Evolutionary conservation across 495 filamentous ascomycete species (phyloP).

Genomic region (Aspergillus wentii): DNA sequence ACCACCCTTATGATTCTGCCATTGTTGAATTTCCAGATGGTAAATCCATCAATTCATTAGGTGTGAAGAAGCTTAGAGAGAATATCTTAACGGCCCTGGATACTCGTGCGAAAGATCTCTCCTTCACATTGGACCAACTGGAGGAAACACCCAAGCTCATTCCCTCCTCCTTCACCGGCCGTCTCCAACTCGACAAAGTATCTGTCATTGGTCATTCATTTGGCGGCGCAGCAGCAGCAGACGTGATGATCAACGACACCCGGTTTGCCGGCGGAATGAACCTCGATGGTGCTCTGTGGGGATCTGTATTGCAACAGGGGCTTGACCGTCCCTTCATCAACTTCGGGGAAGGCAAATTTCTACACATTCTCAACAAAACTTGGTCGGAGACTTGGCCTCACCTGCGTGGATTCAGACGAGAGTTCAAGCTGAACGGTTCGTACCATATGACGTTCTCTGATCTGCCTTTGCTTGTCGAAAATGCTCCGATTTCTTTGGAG

Average conservation of each 20-base stretch:
- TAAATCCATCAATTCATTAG: not conserved
- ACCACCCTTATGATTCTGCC: conserved; percentile 42
- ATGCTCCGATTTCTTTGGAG: not conserved
- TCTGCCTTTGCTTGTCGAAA: conserved; percentile 2
- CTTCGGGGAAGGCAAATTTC: conserved; percentile 10
- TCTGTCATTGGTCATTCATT: conserved; percentile 49
- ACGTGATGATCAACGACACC: conserved; percentile 30
- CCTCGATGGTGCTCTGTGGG: conserved; percentile 41
- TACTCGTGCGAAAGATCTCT: conserved; percentile 27
- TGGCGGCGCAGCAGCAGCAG: conserved; percentile 47
- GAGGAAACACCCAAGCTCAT: conserved; percentile 3
- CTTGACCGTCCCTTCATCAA: conserved; percentile 25
- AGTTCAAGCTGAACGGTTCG: conserved; percentile 16
- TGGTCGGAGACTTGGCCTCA: conserved; percentile 24
- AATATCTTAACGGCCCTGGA: conserved; percentile 8
- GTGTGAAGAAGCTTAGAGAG: no score
- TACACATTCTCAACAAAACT: no score
- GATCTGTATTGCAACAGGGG: conserved; percentile 16
- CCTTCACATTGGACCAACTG: conserved; percentile 31
- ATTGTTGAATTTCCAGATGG: conserved; percentile 48
- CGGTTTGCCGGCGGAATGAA: conserved; percentile 41
- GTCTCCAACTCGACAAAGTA: conserved; percentile 19
- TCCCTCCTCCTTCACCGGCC: not conserved
- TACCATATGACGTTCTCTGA: conserved; percentile 25
- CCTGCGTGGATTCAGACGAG: conserved; percentile 20